Evolutionary conservation across 169 alveolate genomes (phyloP).

Genomic region (Cryptosporidium ryanae): DNA sequence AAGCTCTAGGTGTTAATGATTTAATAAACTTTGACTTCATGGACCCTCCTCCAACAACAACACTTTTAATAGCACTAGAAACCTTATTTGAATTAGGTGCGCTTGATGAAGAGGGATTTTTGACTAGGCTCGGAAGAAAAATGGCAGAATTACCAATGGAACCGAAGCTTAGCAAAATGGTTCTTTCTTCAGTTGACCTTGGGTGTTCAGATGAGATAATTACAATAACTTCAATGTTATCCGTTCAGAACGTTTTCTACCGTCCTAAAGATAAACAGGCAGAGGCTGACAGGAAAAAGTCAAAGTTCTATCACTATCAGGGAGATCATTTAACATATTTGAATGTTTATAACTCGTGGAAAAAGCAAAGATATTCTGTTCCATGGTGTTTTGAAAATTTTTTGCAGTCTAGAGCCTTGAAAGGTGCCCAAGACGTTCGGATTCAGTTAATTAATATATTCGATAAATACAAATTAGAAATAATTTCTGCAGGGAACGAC

Average conservation of each 20-base stretch:
- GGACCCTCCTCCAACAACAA: slow-evolving; percentile 98
- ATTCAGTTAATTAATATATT: slow-evolving; percentile 94
- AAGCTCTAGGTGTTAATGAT: slow-evolving; percentile 99
- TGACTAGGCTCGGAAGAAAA: slow-evolving; percentile 98
- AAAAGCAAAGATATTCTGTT: slow-evolving; percentile 89
- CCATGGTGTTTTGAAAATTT: slow-evolving; percentile 98
- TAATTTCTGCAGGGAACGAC: slow-evolving; percentile 89
- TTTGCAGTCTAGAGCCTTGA: slow-evolving; percentile 95
- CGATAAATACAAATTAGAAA: slow-evolving; percentile 93
- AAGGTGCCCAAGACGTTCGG: slow-evolving; percentile 96
- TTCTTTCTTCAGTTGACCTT: slow-evolving; percentile 96
- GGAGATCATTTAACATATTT: slow-evolving; percentile 98
- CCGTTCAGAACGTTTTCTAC: slow-evolving; percentile 97
- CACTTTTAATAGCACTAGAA: slow-evolving; percentile 97
- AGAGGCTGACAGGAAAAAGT: slow-evolving; percentile 95
- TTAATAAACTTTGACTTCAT: slow-evolving; percentile 97
- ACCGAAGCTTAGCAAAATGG: slow-evolving; percentile 96
- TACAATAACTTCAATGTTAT: slow-evolving; percentile 97
- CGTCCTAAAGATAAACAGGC: slow-evolving; percentile 97
- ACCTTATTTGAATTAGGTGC: slow-evolving; percentile 97
- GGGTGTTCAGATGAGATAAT: slow-evolving; percentile 97
- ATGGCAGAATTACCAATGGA: slow-evolving; percentile 99
- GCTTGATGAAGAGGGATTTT: slow-evolving; percentile 99
- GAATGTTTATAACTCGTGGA: slow-evolving; percentile 96
- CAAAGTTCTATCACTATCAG: slow-evolving; percentile 95